Evolutionary conservation across 2,329 filamentous ascomycete species (phyloP), one percentile per base, ranked within the genome.

Genomic region (Cercospora beticola): DNA sequence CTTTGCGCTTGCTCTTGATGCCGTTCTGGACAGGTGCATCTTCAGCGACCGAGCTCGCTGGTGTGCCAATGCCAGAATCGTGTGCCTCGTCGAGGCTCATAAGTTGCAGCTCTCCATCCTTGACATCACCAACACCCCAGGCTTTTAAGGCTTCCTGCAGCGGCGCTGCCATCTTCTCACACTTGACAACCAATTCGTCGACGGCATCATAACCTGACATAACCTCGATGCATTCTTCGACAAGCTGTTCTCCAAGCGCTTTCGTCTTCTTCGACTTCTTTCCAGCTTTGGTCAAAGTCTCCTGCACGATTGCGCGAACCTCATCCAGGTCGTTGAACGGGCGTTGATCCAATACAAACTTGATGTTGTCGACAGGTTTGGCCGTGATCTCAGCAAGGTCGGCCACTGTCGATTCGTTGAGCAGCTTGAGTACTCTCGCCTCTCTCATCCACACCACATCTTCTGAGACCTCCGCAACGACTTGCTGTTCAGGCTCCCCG

Each of bases 311-410:
- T 9, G 83, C 84, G 62, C 89, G 86, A 7, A 94, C 89, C 16
- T 88, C 86, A 12, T 87, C 84, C 5, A 97, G 80, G 56, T 82
- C 85, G 4, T 78, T 78, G 77, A 97, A 98, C 0, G 94, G 94
- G 9, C 92, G 89, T 70, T 91, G 86, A 1, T 87, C 86, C 10
- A 97, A 82, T 65, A 98, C 86, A 14, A 88, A 80, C 54, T 89
- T 85, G 1, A 94, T 89, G 58, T 89, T 85, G 5, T 89, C 87
- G 72, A 90, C 86, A 40, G 90, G 89, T 68, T 91, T 88, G 33
- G 89, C 89, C 0, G 92, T 92, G 69, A 97, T 89, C 73, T 97
- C 94, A 1, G 91, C 88, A 52, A 99, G 86, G 67, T 94, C 92
- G 40, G 90, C 86, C 9, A 88, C 82, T 5, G 88, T 88, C 78